Evolutionary conservation across 805 yeast species (phyloP).

Genomic region (Candida golubevii): DNA sequence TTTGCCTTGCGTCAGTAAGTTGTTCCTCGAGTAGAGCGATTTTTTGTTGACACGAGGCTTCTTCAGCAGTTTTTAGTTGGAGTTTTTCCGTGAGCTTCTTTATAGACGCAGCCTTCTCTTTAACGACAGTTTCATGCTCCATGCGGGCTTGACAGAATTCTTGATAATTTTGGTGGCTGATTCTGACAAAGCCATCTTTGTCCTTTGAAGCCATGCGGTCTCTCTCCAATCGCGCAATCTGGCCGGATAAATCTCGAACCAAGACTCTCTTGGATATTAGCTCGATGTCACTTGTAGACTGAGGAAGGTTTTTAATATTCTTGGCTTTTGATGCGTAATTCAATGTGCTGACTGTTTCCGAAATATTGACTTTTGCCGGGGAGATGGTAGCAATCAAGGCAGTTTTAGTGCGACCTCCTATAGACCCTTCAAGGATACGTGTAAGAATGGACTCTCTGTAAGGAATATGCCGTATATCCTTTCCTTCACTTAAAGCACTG

Average conservation of each 20-base stretch:
- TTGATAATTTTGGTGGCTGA: conserved; percentile 55
- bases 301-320: conserved; percentile 64
- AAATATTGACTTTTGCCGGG: conserved; percentile 72
- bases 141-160: conserved; percentile 10
- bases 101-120: conserved; percentile 10
- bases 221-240: conserved; percentile 49
- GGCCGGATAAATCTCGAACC: conserved; percentile 51
- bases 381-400: conserved; percentile 84
- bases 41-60: neutral
- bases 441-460: conserved; percentile 81
- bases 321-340: conserved; percentile 88
- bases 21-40: neutral
- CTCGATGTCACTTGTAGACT: conserved; percentile 38
- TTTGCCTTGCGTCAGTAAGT: neutral
- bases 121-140: conserved; percentile 9
- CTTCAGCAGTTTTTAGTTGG: conserved; percentile 2
- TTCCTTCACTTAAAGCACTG: conserved; percentile 42
- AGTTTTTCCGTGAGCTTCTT: conserved; percentile 3
- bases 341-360: conserved; percentile 79
- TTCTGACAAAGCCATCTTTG: conserved; percentile 56
- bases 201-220: conserved; percentile 60
- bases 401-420: conserved; percentile 87
- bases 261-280: conserved; percentile 47
- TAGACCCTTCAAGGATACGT: conserved; percentile 67
- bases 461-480: conserved; percentile 59